Percentiles rank a stretch among this genome's conserved stretches.
Conservation (phyloP, 2,329 filamentous ascomycete species). For the Calonectria pteridis region DNA sequence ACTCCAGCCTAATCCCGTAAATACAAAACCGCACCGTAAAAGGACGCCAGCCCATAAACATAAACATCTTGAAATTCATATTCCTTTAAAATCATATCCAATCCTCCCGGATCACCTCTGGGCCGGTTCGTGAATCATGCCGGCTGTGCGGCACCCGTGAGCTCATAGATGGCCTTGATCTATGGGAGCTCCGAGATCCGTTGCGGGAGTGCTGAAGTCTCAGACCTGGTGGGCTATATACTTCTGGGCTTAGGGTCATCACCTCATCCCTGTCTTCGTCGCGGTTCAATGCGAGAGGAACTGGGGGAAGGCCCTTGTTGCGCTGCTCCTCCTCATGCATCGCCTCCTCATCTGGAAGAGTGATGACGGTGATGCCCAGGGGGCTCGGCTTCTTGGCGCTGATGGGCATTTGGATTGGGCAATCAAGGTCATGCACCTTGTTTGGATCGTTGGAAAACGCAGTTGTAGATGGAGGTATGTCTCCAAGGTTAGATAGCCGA, state of each 20-base stretch:
- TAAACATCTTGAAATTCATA: neutral
- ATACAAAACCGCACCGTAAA: neutral
- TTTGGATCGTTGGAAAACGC: constrained; percentile 33
- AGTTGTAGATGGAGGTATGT: constrained; percentile 54
- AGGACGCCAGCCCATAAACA: neutral
- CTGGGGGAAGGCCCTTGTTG: constrained; percentile 50
- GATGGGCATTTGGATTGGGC: constrained; percentile 40
- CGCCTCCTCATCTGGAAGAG: constrained; percentile 40
- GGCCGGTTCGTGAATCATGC: constrained; percentile 19
- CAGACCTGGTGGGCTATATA: constrained; percentile 60
- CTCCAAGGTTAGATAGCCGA: constrained; percentile 71
- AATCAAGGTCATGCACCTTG: constrained; percentile 55
- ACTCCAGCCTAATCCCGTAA: neutral
- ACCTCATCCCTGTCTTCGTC: constrained; percentile 44
- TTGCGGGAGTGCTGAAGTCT: constrained; percentile 24
- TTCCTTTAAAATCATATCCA: constrained; percentile 17
- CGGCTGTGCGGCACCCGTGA: constrained; percentile 35
- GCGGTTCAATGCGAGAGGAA: constrained; percentile 40
- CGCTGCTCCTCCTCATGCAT: constrained; percentile 36
- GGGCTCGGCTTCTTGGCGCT: constrained; percentile 40
- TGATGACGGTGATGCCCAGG: constrained; percentile 42
- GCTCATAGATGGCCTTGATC: constrained; percentile 31
- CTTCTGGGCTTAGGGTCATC: constrained; percentile 62
- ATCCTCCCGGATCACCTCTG: constrained; percentile 17
- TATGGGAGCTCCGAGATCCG: constrained; percentile 33